These are phyloP conservation scores for Fusarium tjaetaba DNA, from an alignment of 2,329 filamentous ascomycete species.

Conservation along the genomic window DNA sequence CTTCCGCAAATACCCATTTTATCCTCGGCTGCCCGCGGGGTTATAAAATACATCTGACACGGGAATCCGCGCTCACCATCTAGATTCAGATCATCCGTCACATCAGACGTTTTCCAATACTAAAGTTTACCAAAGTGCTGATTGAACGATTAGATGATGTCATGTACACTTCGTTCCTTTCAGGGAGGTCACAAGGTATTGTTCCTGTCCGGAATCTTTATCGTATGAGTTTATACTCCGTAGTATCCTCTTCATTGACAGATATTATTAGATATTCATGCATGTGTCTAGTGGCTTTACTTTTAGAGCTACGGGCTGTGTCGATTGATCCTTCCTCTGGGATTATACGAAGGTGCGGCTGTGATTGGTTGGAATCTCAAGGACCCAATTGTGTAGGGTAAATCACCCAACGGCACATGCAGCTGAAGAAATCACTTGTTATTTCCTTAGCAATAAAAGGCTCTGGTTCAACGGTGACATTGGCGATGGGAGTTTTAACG, in stretches of 20 bases:
- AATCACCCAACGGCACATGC: accelerated
- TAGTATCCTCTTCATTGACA: accelerated
- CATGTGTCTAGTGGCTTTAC: neutral
- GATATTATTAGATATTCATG: accelerated
- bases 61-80: neutral
- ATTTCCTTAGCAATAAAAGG: accelerated
- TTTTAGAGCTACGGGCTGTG: neutral
- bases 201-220: accelerated
- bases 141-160: accelerated
- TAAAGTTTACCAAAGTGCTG: accelerated
- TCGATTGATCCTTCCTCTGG: neutral
- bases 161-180: accelerated
- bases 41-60: accelerated
- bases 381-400: accelerated
- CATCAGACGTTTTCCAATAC: neutral
- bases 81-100: accelerated
- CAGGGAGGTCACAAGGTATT: accelerated
- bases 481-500: accelerated
- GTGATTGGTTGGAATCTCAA: accelerated
- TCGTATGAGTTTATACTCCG: accelerated
- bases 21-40: neutral
- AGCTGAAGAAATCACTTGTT: accelerated
- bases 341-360: accelerated
- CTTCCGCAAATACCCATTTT: neutral
- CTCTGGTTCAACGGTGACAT: accelerated